Conservation (phyloP, 2,329 filamentous ascomycete genomes). For the Alternaria atra region DNA sequence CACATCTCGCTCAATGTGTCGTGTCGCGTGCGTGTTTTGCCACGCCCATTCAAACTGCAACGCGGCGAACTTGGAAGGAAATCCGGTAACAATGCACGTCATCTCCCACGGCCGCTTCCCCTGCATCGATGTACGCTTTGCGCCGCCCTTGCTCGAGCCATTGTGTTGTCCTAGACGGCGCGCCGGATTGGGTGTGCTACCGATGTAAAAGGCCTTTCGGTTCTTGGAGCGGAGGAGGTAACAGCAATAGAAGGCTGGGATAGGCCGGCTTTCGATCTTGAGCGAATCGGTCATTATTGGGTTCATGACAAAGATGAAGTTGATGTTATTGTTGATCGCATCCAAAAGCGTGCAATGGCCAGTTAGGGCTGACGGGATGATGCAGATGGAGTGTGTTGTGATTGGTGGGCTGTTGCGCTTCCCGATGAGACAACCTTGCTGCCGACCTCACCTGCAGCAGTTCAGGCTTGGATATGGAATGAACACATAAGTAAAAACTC, state of each 20-base stretch:
- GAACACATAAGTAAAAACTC: background rate
- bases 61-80: slow-evolving; percentile 85
- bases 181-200: slow-evolving; percentile 87
- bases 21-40: slow-evolving; percentile 82
- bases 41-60: slow-evolving; percentile 98
- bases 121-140: slow-evolving; percentile 73
- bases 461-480: background rate
- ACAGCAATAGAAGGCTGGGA: slow-evolving; percentile 91
- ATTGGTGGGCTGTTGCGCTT: slow-evolving; percentile 25
- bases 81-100: slow-evolving; percentile 84
- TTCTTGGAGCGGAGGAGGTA: slow-evolving; percentile 89
- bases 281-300: slow-evolving; percentile 19
- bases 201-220: slow-evolving; percentile 79
- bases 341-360: slow-evolving; percentile 22
- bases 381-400: slow-evolving; percentile 14
- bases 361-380: slow-evolving; percentile 27
- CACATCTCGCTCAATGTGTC: slow-evolving; percentile 70
- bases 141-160: slow-evolving; percentile 82
- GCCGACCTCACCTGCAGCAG: slow-evolving; percentile 27
- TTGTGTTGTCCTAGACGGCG: slow-evolving; percentile 92
- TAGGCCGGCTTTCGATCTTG: slow-evolving; percentile 51
- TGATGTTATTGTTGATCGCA: slow-evolving; percentile 25
- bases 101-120: slow-evolving; percentile 81
- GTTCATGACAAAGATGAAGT: slow-evolving; percentile 5
- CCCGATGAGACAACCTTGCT: slow-evolving; percentile 30